Percentiles rank a stretch among this genome's conserved stretches.
Conservation (phyloP, 495 filamentous ascomycete genomes). For the Penicillium desertorum region DNA sequence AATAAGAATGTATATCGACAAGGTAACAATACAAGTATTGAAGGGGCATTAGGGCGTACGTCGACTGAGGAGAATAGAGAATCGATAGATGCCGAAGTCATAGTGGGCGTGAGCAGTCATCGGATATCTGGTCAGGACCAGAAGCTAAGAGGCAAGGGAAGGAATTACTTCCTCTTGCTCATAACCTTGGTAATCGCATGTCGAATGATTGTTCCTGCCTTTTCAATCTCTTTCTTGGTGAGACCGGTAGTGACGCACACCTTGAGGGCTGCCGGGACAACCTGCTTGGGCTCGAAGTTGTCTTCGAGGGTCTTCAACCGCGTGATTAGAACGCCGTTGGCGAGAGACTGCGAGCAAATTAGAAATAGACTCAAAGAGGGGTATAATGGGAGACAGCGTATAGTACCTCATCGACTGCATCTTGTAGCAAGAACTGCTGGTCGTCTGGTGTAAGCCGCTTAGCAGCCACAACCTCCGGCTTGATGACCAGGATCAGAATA, state of each 20-base stretch:
- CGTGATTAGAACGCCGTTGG: constrained; percentile 85
- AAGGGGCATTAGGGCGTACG: constrained; percentile 32
- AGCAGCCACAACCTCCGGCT: constrained; percentile 74
- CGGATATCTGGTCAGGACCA: constrained; percentile 12
- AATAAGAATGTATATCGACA: constrained; percentile 32
- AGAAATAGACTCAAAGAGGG: constrained; percentile 8
- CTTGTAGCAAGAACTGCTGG: constrained; percentile 82
- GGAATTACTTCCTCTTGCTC: constrained; percentile 49
- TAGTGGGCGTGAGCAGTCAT: constrained; percentile 30
- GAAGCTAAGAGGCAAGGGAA: constrained; percentile 8
- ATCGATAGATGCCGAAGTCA: constrained; percentile 20
- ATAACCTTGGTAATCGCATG: constrained; percentile 92
- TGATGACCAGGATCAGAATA: constrained; percentile 79
- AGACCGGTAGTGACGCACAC: constrained; percentile 84
- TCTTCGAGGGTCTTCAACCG: constrained; percentile 75
- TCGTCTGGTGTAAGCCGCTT: constrained; percentile 66
- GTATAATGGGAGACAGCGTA: background rate
- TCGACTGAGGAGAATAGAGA: constrained; percentile 11
- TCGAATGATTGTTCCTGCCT: constrained; percentile 80
- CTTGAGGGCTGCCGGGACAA: constrained; percentile 77
- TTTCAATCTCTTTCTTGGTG: constrained; percentile 91
- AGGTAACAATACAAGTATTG: constrained; percentile 27
- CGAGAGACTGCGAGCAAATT: constrained; percentile 55
- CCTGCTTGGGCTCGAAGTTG: constrained; percentile 60
- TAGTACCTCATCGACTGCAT: constrained; percentile 87